Percentiles rank a stretch among this genome's conserved stretches.
phyloP scores from a whole-genome alignment of 371 early-diverging fungal genomes.

The Sporodiniella umbellata region DNA sequence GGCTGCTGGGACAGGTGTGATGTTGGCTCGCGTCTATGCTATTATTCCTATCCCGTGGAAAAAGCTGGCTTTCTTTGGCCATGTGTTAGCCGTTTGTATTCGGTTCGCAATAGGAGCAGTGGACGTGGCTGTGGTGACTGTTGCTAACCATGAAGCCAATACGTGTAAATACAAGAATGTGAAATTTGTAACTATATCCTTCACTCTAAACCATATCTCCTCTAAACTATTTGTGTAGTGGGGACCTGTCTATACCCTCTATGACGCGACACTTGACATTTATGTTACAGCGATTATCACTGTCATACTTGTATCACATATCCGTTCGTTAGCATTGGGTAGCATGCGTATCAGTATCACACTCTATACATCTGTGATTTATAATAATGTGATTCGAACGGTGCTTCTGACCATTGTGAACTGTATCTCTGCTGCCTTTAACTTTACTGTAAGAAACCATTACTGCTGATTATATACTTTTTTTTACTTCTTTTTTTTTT shows the following conservation, averaged over 20 bases:
- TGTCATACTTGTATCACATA: slow-evolving; percentile 26
- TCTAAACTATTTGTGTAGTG: slow-evolving; percentile 22
- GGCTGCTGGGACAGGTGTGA: slow-evolving; percentile 32
- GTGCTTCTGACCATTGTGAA: slow-evolving; percentile 30
- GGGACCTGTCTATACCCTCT: slow-evolving; percentile 44
- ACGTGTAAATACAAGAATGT: slow-evolving; percentile 29
- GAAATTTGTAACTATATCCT: slow-evolving; percentile 26
- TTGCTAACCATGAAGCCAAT: slow-evolving; percentile 4
- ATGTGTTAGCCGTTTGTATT: slow-evolving; percentile 5
- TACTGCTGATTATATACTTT: too few species aligned
- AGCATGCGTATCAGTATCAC: slow-evolving; percentile 19
- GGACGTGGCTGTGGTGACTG: slow-evolving; percentile 21
- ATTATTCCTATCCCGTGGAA: slow-evolving; percentile 25
- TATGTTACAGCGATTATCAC: slow-evolving; percentile 37
- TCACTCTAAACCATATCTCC: too few species aligned
- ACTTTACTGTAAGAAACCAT: slow-evolving; percentile 27
- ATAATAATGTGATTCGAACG: slow-evolving; percentile 34
- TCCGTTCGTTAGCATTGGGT: slow-evolving; percentile 21
- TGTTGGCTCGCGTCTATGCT: slow-evolving; percentile 27
- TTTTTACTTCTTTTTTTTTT: not conserved
- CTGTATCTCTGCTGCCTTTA: slow-evolving; percentile 31
- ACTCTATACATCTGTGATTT: slow-evolving; percentile 32
- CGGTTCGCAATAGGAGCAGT: slow-evolving; percentile 27
- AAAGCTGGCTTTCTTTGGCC: slow-evolving; percentile 3
- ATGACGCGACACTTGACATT: slow-evolving; percentile 37